Evolutionary conservation across 306 rosid species (phyloP).

Genomic region (Quercus engelmannii): DNA sequence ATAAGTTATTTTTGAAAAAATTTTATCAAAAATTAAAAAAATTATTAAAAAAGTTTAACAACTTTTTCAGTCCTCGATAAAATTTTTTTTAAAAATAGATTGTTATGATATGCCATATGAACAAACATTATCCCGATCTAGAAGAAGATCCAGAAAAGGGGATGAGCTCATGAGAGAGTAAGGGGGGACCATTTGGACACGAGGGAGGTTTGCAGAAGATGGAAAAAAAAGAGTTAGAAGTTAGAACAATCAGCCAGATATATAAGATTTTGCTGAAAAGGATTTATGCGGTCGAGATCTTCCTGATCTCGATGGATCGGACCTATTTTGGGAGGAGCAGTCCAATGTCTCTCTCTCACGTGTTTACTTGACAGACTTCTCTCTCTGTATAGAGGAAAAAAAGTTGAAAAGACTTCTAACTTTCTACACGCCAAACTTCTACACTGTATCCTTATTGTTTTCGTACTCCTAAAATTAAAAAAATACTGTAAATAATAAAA

Average conservation of each 20-base stretch:
- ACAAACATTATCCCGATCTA: no score
- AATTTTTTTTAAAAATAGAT: no score
- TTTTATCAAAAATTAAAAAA: no score
- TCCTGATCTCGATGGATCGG: neutral
- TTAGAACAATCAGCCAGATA: neutral
- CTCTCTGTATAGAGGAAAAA: neutral
- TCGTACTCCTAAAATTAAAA: no score
- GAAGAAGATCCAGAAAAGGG: neutral
- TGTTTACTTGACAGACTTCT: constrained; percentile 3
- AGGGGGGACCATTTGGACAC: neutral
- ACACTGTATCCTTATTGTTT: neutral
- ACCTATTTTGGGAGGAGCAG: neutral
- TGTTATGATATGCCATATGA: no score
- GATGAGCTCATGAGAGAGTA: neutral
- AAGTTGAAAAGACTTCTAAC: constrained; percentile 33
- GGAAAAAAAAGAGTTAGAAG: neutral
- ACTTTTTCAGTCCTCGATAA: accelerated
- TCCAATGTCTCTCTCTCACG: constrained; percentile 30
- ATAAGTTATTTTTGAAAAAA: no score
- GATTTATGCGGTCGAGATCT: constrained; percentile 21
- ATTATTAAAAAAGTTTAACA: no score
- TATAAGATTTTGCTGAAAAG: constrained; percentile 18
- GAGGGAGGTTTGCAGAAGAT: neutral
- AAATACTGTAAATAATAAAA: neutral
- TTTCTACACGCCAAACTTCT: constrained; percentile 25